Conservation (phyloP, 2,329 filamentous ascomycete genomes). For the Chaetomium olivaceum region DNA sequence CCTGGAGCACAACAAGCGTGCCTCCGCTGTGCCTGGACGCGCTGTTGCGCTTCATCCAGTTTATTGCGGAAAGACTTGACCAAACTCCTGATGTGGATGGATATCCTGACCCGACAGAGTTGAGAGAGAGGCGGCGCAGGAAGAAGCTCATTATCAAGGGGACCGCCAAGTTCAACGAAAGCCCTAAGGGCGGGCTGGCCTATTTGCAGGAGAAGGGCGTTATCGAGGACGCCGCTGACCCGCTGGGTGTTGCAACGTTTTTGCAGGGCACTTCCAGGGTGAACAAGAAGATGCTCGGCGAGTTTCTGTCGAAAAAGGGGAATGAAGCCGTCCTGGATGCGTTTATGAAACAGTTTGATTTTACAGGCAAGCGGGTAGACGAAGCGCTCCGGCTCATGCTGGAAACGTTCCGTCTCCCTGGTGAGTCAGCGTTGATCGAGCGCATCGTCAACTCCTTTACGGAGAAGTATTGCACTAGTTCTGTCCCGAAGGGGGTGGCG, state of each 20-base stretch:
- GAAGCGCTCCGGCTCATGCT: conserved; percentile 86
- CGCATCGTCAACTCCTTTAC: conserved; percentile 86
- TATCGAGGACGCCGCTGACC: conserved; percentile 73
- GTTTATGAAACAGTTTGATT: conserved; percentile 87
- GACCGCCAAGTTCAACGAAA: conserved; percentile 91
- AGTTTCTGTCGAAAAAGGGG: conserved; percentile 87
- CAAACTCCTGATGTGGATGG: conserved; percentile 64
- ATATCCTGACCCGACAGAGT: conserved; percentile 62
- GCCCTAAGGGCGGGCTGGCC: conserved; percentile 82
- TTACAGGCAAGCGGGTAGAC: conserved; percentile 80
- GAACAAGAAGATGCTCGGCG: conserved; percentile 87
- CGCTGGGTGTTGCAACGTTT: conserved; percentile 79
- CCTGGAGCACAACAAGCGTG: conserved; percentile 98
- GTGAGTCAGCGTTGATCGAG: conserved; percentile 90
- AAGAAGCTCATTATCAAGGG: conserved; percentile 91
- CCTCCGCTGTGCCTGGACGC: conserved; percentile 93
- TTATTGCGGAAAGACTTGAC: conserved; percentile 82
- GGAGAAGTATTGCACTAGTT: conserved; percentile 75
- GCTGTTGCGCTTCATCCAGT: conserved; percentile 86
- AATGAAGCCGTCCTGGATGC: conserved; percentile 83
- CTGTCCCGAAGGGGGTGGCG: conserved; percentile 71
- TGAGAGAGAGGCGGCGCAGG: conserved; percentile 71
- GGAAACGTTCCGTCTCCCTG: conserved; percentile 88
- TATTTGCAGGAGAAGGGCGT: conserved; percentile 85
- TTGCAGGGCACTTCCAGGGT: conserved; percentile 83